Percentiles rank a stretch among this genome's conserved stretches.
Evolutionary conservation across 345 rosid species (phyloP).

Genomic region (Syzygium aromaticum): DNA sequence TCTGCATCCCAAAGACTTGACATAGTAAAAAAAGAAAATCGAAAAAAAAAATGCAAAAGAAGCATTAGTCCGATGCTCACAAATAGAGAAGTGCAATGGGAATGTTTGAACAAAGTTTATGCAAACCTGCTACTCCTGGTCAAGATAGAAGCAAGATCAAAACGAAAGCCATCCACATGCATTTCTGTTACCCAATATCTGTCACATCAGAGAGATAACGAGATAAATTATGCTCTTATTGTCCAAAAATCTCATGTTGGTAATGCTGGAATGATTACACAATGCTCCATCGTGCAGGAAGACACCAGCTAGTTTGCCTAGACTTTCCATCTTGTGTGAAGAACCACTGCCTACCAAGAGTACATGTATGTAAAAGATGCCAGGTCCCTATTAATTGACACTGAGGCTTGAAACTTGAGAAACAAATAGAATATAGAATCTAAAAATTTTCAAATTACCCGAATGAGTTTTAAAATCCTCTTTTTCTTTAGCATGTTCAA

Average conservation of each 20-base stretch:
- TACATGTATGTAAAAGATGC: neutral
- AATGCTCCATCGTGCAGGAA: neutral
- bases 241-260: neutral
- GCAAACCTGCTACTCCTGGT: constrained; percentile 77
- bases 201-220: constrained; percentile 14
- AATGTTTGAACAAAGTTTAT: constrained; percentile 4
- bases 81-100: neutral
- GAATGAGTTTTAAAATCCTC: neutral
- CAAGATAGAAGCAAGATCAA: constrained; percentile 96
- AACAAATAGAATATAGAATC: neutral
- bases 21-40: constrained; percentile 1
- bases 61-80: neutral
- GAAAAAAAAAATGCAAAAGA: neutral
- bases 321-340: neutral
- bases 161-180: constrained; percentile 99
- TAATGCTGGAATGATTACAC: neutral
- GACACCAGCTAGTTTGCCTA: neutral
- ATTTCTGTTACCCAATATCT: constrained; percentile 98
- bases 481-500: neutral
- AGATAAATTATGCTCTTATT: neutral
- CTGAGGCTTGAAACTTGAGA: neutral
- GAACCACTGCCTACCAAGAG: neutral
- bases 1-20: constrained; percentile 82
- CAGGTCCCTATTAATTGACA: neutral
- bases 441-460: neutral